Percentiles rank a stretch among this genome's conserved stretches.
Conservation (phyloP, 306 rosid species). For the Corylus avellana region DNA sequence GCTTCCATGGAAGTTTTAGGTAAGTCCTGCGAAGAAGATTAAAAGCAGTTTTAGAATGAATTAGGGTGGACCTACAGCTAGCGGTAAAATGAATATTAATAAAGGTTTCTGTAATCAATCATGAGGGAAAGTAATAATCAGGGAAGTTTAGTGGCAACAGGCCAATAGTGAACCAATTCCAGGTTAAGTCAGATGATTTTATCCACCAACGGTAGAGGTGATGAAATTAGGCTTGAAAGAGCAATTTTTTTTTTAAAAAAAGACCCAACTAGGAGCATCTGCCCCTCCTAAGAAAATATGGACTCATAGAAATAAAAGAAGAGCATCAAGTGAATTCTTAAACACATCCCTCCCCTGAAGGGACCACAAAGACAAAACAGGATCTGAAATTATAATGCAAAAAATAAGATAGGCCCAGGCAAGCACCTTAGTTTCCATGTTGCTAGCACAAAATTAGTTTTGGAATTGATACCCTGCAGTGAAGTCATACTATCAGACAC, state of each 20-base stretch:
- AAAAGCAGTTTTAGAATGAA: background rate
- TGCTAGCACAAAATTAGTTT: constrained; percentile 55
- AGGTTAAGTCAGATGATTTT: background rate
- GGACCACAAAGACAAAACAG: background rate
- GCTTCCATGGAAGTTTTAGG: constrained; percentile 92
- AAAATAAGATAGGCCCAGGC: constrained; percentile 1
- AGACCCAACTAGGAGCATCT: background rate
- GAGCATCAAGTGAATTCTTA: background rate
- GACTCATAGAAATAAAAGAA: too few species aligned
- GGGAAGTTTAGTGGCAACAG: background rate
- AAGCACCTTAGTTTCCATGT: constrained; percentile 87
- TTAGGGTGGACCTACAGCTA: background rate
- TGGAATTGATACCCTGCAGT: constrained; percentile 56
- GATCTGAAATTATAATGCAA: constrained; percentile 3
- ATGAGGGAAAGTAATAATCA: background rate
- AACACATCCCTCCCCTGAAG: background rate
- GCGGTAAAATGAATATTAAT: background rate
- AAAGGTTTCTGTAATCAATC: background rate
- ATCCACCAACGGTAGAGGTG: background rate
- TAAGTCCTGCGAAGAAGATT: constrained; percentile 64
- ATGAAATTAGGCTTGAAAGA: background rate
- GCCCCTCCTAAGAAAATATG: too few species aligned
- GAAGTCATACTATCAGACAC: constrained; percentile 18
- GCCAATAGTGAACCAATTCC: background rate
- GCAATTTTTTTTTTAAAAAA: background rate